Conservation (phyloP, 257 asterid genomes). For the Solanum tarapatanum region DNA sequence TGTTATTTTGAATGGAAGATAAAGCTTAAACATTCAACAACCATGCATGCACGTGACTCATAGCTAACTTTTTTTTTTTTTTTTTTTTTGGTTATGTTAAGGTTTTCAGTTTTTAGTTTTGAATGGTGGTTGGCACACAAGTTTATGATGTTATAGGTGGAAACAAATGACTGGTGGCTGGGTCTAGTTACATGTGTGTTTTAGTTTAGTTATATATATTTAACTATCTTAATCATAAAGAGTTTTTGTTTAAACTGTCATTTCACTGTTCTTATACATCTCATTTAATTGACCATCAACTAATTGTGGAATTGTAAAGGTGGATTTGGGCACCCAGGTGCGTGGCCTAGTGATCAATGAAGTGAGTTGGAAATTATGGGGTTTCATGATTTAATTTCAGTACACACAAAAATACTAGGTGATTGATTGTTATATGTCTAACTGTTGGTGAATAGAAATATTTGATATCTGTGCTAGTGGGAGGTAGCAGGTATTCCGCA, state of each 20-base stretch:
- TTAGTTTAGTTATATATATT: neutral
- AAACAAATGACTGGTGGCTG: neutral
- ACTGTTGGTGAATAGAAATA: neutral
- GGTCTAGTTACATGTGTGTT: neutral
- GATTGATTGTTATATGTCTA: neutral
- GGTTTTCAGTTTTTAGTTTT: neutral
- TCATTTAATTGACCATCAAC: neutral
- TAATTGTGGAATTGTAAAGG: neutral
- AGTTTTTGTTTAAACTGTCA: neutral
- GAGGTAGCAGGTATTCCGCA: accelerated
- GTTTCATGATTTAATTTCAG: neutral
- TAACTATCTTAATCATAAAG: neutral
- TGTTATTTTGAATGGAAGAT: neutral
- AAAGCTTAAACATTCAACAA: neutral
- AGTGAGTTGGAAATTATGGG: neutral
- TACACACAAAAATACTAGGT: neutral
- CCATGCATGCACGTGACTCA: neutral
- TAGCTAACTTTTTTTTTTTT: neutral
- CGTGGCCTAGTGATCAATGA: neutral
- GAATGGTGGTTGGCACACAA: neutral
- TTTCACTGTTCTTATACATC: neutral
- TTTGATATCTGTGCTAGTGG: accelerated
- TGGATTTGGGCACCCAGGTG: neutral
- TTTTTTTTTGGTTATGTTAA: neutral
- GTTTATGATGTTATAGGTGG: neutral